A percentile compares a stretch with the other conserved stretches of the same genome.
These are phyloP conservation scores for Colletotrichum agaves DNA, from an alignment of 2,329 filamentous ascomycete species.

Conservation along the genomic window DNA sequence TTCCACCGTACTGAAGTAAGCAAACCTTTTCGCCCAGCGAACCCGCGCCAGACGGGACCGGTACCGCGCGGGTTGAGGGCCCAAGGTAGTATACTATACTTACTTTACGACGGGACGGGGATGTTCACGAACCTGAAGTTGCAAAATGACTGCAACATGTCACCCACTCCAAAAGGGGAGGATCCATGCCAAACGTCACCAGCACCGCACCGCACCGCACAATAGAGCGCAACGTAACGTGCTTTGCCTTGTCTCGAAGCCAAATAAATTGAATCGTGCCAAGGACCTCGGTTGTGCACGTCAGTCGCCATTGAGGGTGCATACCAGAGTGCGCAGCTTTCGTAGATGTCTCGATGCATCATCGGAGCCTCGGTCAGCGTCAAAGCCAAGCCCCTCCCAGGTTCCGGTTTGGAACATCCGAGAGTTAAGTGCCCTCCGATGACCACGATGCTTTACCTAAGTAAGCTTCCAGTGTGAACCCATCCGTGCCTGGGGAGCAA, in stretches of 20 bases:
- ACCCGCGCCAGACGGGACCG: too few species aligned
- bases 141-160: conserved; percentile 21
- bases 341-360: neutral
- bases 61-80: too few species aligned
- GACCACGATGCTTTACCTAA: neutral
- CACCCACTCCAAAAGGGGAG: conserved; percentile 30
- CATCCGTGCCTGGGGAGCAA: neutral
- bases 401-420: conserved; percentile 24
- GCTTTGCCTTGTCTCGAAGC: neutral
- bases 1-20: too few species aligned
- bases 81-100: too few species aligned
- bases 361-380: conserved; percentile 4
- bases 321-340: neutral
- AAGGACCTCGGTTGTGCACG: neutral
- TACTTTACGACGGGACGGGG: too few species aligned
- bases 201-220: conserved; percentile 7
- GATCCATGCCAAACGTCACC: conserved; percentile 15
- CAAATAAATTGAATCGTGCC: conserved; percentile 5
- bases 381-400: conserved; percentile 14
- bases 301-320: conserved; percentile 6
- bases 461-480: conserved; percentile 25
- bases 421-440: conserved; percentile 12
- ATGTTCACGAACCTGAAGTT: neutral
- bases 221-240: conserved; percentile 9
- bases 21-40: conserved; percentile 1